phyloP scores from a whole-genome alignment of 108 stramenopile genomes.

The Nitzschia sp. region DNA sequence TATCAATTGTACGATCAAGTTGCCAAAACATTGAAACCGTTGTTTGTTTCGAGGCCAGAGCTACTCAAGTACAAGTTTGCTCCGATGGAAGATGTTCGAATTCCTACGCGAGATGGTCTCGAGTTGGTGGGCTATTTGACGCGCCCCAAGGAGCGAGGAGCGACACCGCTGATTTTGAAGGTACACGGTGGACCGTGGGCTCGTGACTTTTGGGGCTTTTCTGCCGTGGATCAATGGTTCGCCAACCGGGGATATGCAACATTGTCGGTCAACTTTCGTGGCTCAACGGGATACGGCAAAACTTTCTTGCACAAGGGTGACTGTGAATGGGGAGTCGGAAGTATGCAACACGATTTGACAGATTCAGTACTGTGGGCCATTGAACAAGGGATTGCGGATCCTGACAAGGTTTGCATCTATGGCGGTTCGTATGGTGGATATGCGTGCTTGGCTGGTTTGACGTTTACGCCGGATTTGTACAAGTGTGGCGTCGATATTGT shows the following conservation, averaged over 20 bases:
- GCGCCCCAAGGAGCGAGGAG: conserved; percentile 31
- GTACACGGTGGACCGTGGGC: conserved; percentile 74
- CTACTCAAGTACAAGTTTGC: conserved; percentile 57
- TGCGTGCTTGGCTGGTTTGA: conserved; percentile 58
- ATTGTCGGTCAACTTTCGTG: conserved; percentile 63
- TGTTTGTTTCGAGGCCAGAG: conserved; percentile 50
- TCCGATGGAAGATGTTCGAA: conserved; percentile 58
- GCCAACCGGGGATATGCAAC: conserved; percentile 65
- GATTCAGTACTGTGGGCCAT: conserved; percentile 61
- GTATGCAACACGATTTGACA: conserved; percentile 70
- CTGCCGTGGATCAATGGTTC: conserved; percentile 54
- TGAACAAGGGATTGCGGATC: conserved; percentile 57
- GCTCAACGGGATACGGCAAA: conserved; percentile 67
- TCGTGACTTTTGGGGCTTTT: conserved; percentile 60
- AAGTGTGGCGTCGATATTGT: conserved; percentile 71
- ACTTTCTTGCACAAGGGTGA: conserved; percentile 64
- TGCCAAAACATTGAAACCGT: conserved; percentile 30
- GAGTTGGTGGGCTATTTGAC: conserved; percentile 59
- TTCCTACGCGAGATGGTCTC: conserved; percentile 55
- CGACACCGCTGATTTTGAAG: conserved; percentile 53
- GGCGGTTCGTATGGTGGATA: conserved; percentile 72
- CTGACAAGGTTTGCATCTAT: conserved; percentile 59
- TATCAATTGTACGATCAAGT: conserved; percentile 55
- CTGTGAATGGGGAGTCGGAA: conserved; percentile 65
- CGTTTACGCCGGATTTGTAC: conserved; percentile 69